These are phyloP conservation scores for Albophoma yamanashiensis DNA, from an alignment of 2,329 filamentous ascomycete species.

Conservation along the genomic window DNA sequence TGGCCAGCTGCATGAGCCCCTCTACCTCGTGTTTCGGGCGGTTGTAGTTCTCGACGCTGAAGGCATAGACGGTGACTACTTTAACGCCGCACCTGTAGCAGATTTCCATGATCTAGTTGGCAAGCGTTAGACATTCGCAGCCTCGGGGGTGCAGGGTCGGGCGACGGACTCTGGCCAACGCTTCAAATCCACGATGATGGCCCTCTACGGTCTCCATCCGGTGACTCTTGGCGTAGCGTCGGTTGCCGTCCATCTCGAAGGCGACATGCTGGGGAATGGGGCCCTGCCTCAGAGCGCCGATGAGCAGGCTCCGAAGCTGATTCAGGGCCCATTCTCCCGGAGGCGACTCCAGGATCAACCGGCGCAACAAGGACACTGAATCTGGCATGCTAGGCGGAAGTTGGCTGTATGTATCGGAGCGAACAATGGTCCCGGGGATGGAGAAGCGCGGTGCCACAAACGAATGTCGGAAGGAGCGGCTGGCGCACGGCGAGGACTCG, in stretches of 20 bases:
- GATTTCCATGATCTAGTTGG: slow-evolving; percentile 71
- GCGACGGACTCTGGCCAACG: slow-evolving; percentile 56
- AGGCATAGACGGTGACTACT: slow-evolving; percentile 95
- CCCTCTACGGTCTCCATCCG: slow-evolving; percentile 95
- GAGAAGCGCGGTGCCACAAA: neutral
- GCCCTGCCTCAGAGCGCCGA: slow-evolving; percentile 80
- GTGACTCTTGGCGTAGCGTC: slow-evolving; percentile 80
- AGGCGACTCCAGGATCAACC: slow-evolving; percentile 77
- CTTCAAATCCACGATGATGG: slow-evolving; percentile 92
- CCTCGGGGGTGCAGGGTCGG: neutral
- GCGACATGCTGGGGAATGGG: slow-evolving; percentile 91
- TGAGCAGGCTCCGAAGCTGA: slow-evolving; percentile 71
- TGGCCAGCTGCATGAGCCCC: slow-evolving; percentile 94
- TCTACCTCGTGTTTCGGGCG: slow-evolving; percentile 94
- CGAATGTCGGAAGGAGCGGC: neutral
- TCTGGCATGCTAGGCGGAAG: slow-evolving; percentile 34
- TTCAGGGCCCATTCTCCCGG: slow-evolving; percentile 84
- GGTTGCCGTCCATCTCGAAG: slow-evolving; percentile 99
- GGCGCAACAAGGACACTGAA: slow-evolving; percentile 36
- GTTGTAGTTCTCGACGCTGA: slow-evolving; percentile 99
- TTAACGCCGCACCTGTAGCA: slow-evolving; percentile 97
- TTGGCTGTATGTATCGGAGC: neutral
- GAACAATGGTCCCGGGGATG: neutral
- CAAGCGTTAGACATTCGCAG: slow-evolving; percentile 7
- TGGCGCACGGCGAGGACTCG: neutral